Evolutionary conservation across 169 alveolate genomes (phyloP).

Genomic region (Eimeria tenella): DNA sequence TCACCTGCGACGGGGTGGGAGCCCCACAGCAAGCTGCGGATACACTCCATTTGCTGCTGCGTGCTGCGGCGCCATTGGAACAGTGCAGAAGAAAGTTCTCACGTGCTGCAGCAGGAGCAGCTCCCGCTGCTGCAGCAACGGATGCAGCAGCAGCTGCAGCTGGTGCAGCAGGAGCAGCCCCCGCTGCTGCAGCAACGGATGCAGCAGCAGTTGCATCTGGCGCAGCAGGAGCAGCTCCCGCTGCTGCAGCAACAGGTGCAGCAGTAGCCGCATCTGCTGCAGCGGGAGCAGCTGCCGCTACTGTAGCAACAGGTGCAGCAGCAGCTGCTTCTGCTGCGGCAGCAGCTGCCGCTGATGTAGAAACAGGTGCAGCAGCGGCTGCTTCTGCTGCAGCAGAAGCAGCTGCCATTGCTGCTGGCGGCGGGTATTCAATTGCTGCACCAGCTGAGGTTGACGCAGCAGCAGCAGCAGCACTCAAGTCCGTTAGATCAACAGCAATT

Average conservation of each 20-base stretch:
- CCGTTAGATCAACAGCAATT: background rate
- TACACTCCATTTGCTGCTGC: conserved; percentile 6
- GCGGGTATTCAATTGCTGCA: background rate
- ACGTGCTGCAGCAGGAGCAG: background rate
- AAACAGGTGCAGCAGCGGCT: background rate
- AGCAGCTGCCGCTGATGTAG: background rate
- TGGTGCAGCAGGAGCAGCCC: background rate
- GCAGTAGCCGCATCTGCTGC: background rate
- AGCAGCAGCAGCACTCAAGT: background rate
- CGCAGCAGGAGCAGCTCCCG: background rate
- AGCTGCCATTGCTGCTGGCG: background rate
- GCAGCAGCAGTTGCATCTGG: background rate
- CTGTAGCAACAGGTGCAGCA: background rate
- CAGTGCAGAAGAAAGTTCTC: background rate
- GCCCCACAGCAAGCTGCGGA: background rate
- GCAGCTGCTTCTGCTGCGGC: background rate
- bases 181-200: background rate
- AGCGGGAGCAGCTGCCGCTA: background rate
- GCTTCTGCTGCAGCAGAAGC: background rate
- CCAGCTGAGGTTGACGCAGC: background rate
- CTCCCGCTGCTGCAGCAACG: background rate
- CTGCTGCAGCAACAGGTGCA: background rate
- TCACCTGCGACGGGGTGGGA: background rate
- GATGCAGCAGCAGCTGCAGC: background rate
- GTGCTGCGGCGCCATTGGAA: background rate